Conservation (phyloP, 2,329 filamentous ascomycete genomes). For the Pseudogymnoascus sp. region DNA sequence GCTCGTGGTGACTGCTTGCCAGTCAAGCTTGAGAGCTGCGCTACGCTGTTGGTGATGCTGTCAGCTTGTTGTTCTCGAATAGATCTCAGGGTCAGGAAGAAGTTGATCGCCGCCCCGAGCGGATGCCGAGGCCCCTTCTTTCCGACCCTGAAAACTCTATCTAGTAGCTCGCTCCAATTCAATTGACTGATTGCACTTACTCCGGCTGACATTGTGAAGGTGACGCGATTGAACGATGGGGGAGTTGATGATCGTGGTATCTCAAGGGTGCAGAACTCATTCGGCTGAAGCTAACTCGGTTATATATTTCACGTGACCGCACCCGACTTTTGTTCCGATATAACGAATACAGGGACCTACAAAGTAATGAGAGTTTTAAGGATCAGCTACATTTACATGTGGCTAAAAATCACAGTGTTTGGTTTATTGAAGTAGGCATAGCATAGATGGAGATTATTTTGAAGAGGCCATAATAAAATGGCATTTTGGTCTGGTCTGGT, state of each 20-base stretch:
- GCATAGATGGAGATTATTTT: background rate
- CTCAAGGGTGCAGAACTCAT: constrained; percentile 19
- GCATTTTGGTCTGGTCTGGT: background rate
- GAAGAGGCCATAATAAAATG: background rate
- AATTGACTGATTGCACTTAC: constrained; percentile 46
- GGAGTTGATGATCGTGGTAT: constrained; percentile 40
- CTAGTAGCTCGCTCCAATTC: constrained; percentile 13
- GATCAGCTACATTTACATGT: background rate
- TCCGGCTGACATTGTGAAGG: constrained; percentile 57
- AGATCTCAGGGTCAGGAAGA: constrained; percentile 3
- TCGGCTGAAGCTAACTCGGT: constrained; percentile 9
- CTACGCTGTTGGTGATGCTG: constrained; percentile 61
- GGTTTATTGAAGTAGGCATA: background rate
- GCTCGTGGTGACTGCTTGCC: constrained; percentile 87
- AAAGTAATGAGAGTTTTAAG: background rate
- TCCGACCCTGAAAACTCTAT: background rate
- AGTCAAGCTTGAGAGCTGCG: constrained; percentile 99
- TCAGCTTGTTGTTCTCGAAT: constrained; percentile 4
- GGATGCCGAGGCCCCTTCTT: constrained; percentile 1
- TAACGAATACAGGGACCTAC: background rate
- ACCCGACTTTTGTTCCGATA: constrained; percentile 6
- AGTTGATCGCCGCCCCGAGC: background rate
- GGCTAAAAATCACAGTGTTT: background rate
- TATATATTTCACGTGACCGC: constrained; percentile 9
- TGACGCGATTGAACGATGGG: constrained; percentile 43